Evolutionary conservation across 352 stramenopile genomes (phyloP), one percentile per base, ranked within the genome.

Genomic region (Pythium biforme): DNA sequence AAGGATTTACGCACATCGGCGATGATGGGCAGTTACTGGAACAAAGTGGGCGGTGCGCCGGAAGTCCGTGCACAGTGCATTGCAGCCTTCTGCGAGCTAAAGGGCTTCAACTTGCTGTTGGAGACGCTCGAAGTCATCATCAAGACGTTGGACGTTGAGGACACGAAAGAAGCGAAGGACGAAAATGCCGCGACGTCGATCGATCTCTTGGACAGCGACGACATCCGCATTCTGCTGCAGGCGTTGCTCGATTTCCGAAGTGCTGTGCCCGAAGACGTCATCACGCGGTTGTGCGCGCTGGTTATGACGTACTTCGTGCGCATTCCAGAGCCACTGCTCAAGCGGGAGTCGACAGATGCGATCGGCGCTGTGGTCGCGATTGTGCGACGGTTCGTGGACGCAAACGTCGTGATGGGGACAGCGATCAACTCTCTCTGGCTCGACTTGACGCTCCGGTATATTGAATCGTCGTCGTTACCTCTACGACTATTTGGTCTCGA

Each of bases 401-500:
- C 79, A 26, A 77, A 78, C 1, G 68, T 78, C 17, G 68, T 88
- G 8, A 62, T 73, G 22, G 76, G 77, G 7, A 70, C 77, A 29
- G 64, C 73, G 1, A 82, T 94, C 52, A 92, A 94, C 57, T 59
- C 75, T 8, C 66, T 94, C 19, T 95, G 89, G 87, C 83, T 96
- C 20, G 76, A 91, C 25, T 73, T 95, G 40, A 94, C 86, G 2
- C 74, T 89, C 31, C 75, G 82, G 25, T 95, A 93, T 56, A 81
- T 99, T 14, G 88, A 95, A 25, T 98, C 90, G 27, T 83, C 90
- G 26, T 98, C 87, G 14, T 70, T 99, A 20, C 94, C 95, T 6
- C 66, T 98, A 15, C 92, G 94, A 37, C 76, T 99, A 10, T 98
- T 98, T 65, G 96, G 93, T 8, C 92, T 97, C 73, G 93, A 98